These are phyloP conservation scores for Verticillium dahliae DNA, from an alignment of 2,329 filamentous ascomycete genomes.

Conservation along the genomic window DNA sequence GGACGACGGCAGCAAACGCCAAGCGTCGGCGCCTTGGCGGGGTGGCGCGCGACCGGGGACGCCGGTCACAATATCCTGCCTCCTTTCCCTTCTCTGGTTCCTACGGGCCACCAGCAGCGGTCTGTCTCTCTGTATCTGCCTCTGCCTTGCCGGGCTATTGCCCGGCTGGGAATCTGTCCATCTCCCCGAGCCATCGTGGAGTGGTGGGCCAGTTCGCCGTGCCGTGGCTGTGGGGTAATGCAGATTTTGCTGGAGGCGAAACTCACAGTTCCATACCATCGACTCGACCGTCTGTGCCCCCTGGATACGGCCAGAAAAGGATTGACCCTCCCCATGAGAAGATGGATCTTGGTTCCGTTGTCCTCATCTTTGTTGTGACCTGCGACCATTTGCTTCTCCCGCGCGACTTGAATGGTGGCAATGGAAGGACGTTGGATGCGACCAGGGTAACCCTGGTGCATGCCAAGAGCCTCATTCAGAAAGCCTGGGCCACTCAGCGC, in stretches of 20 bases:
- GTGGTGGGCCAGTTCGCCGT: background rate
- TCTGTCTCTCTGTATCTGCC: background rate
- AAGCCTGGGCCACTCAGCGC: background rate
- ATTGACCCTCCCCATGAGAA: no score
- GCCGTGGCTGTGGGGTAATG: no score
- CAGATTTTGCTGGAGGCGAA: background rate
- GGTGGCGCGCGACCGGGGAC: background rate
- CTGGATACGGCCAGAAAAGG: background rate
- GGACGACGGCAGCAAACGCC: background rate
- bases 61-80: background rate
- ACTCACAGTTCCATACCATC: background rate
- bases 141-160: background rate
- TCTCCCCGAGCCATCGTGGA: background rate
- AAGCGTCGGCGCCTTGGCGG: background rate
- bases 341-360: no score
- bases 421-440: background rate
- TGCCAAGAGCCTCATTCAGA: background rate
- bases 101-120: constrained; percentile 16
- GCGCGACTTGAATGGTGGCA: background rate
- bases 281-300: background rate
- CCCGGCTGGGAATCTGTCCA: background rate
- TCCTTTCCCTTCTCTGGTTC: background rate
- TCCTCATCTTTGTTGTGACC: no score
- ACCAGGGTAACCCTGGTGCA: background rate
- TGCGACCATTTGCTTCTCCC: no score